Conservation (phyloP, 2,329 filamentous ascomycete species). For the Aspergillus aculeatus region DNA sequence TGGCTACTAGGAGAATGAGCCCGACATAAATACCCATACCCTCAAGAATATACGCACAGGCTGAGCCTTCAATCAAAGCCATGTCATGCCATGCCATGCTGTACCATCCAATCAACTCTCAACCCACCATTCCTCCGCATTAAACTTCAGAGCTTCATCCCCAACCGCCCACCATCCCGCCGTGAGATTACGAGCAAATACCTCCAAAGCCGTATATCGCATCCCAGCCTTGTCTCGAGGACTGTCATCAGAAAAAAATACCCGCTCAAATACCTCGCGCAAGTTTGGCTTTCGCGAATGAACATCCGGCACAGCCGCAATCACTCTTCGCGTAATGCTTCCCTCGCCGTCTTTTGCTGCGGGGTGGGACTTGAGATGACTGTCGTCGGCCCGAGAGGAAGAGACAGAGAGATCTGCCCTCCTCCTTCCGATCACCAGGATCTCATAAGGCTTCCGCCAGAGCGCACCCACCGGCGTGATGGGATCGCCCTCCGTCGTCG, state of each 20-base stretch:
- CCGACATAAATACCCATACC: no score
- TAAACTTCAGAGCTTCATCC: slow-evolving; percentile 62
- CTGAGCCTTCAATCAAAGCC: background rate
- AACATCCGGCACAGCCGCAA: slow-evolving; percentile 60
- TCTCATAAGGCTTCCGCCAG: slow-evolving; percentile 63
- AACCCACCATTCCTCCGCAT: slow-evolving; percentile 54
- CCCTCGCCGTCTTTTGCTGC: slow-evolving; percentile 13
- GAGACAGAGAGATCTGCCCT: slow-evolving; percentile 5
- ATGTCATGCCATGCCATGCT: background rate
- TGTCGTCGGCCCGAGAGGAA: background rate
- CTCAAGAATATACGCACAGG: no score
- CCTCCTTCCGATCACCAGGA: slow-evolving; percentile 50
- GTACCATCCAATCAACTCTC: background rate
- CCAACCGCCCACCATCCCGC: slow-evolving; percentile 63
- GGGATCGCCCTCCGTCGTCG: slow-evolving; percentile 53
- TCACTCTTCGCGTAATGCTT: slow-evolving; percentile 47
- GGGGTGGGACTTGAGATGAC: slow-evolving; percentile 17
- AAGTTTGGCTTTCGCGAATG: slow-evolving; percentile 66
- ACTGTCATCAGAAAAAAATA: slow-evolving; percentile 35
- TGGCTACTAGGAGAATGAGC: no score
- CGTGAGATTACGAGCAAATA: slow-evolving; percentile 61
- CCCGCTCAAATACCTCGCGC: slow-evolving; percentile 53
- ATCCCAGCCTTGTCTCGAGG: slow-evolving; percentile 3
- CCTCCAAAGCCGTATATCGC: slow-evolving; percentile 54
- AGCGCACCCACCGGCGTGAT: slow-evolving; percentile 52